phyloP scores from a whole-genome alignment of 2,329 filamentous ascomycete genomes.

The Diaporthe australafricana region DNA sequence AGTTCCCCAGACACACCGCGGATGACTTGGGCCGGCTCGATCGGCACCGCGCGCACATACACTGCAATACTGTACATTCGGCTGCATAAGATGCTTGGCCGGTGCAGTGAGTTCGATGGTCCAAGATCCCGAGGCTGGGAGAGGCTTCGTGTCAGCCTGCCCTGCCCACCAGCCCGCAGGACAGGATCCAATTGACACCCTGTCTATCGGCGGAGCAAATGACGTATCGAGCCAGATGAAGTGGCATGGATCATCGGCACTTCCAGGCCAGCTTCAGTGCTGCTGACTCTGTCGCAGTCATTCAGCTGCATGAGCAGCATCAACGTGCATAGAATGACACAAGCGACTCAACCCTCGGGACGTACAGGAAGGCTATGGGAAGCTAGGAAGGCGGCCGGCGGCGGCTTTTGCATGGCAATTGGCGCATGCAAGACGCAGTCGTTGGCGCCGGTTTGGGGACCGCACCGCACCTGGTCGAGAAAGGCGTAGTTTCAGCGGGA shows the following conservation, averaged over 20 bases:
- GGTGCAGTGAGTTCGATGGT: not conserved
- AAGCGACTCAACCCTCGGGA: constrained; percentile 20
- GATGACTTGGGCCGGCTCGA: not conserved
- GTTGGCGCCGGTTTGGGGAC: constrained; percentile 4
- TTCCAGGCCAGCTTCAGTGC: constrained; percentile 3
- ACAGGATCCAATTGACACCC: constrained; percentile 22
- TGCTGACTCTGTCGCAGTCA: constrained; percentile 24
- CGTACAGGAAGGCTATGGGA: constrained; percentile 11
- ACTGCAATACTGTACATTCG: not conserved
- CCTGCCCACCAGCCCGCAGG: not conserved
- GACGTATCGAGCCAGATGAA: constrained; percentile 25
- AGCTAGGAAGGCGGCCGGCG: constrained; percentile 24
- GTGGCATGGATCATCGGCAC: constrained; percentile 25
- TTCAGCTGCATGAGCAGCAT: constrained; percentile 21
- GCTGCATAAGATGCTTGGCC: not conserved
- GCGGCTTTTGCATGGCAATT: constrained; percentile 6
- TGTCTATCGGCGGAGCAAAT: constrained; percentile 28
- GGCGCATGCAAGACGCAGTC: constrained; percentile 16
- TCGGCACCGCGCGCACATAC: constrained; percentile 9
- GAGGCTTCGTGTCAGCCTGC: constrained; percentile 17
- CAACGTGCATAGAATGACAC: constrained; percentile 26
- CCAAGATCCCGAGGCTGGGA: constrained; percentile 8
- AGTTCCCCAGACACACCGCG: constrained; percentile 24
- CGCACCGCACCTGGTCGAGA: constrained; percentile 13
- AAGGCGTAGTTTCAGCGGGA: constrained; percentile 17